These are phyloP conservation scores for Phaeoacremonium minimum DNA, from an alignment of 2,329 filamentous ascomycete genomes.

Conservation along the genomic window DNA sequence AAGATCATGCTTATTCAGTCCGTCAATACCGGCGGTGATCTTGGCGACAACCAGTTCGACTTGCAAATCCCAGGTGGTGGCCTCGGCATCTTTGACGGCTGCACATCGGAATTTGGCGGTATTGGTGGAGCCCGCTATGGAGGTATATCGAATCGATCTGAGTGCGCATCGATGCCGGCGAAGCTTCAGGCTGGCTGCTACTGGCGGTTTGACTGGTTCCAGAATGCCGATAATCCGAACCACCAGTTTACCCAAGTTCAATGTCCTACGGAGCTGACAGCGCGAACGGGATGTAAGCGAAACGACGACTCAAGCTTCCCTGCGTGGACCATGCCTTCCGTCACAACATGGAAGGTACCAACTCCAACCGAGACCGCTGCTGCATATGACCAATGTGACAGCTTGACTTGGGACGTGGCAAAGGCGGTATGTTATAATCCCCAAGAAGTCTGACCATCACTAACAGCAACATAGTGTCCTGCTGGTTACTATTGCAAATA, in stretches of 20 bases:
- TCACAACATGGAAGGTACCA: constrained; percentile 6
- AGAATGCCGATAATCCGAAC: constrained; percentile 41
- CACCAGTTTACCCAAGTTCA: constrained; percentile 41
- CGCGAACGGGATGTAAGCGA: constrained; percentile 29
- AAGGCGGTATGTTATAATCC: constrained; percentile 2
- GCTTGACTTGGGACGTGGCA: constrained; percentile 8
- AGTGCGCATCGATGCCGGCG: constrained; percentile 38
- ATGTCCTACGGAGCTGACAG: constrained; percentile 38
- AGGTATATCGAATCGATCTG: constrained; percentile 33
- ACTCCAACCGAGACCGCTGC: constrained; percentile 8
- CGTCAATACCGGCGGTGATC: constrained; percentile 57
- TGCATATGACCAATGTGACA: constrained; percentile 9
- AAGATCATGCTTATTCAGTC: constrained; percentile 63
- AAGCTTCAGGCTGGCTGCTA: constrained; percentile 41
- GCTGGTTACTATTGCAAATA: constrained; percentile 6
- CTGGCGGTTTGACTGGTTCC: constrained; percentile 52
- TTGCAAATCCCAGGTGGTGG: constrained; percentile 52
- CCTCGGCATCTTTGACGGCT: constrained; percentile 39
- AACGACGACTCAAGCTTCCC: constrained; percentile 10
- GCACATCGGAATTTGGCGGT: constrained; percentile 3
- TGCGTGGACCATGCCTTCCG: constrained; percentile 6
- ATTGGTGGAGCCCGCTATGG: constrained; percentile 32
- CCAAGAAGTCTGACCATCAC: not conserved
- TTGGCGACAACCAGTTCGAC: constrained; percentile 56
- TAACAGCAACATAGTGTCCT: not conserved